Percentiles rank a stretch among this genome's conserved stretches.
Evolutionary conservation across 306 rosid genomes (phyloP).

Genomic region (Calophaca sinica): DNA sequence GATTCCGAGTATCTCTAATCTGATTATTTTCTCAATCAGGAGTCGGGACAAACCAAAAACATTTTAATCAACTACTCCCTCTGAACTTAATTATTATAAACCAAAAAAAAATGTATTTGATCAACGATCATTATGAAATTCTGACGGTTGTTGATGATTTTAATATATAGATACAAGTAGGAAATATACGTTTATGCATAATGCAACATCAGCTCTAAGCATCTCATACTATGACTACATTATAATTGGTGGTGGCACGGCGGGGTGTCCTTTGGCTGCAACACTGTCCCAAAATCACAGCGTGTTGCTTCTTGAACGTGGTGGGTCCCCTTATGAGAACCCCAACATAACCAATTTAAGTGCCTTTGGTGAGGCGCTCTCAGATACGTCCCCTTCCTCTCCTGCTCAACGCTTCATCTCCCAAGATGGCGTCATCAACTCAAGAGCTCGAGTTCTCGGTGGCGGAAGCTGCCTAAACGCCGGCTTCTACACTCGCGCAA

Average conservation of each 20-base stretch:
- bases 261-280: slow-evolving; percentile 86
- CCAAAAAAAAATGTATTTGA: too few relatives aligned
- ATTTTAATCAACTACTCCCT: too few relatives aligned
- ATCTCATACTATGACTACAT: slow-evolving; percentile 76
- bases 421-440: slow-evolving; percentile 77
- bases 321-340: slow-evolving; percentile 80
- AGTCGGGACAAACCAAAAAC: too few relatives aligned
- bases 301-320: slow-evolving; percentile 75
- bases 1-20: too few relatives aligned
- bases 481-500: slow-evolving; percentile 78
- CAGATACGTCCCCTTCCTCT: slow-evolving; percentile 70
- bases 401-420: slow-evolving; percentile 84
- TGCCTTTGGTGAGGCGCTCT: slow-evolving; percentile 67
- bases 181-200: slow-evolving; percentile 61
- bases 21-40: too few relatives aligned
- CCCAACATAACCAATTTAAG: slow-evolving; percentile 67
- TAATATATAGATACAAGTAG: slow-evolving; percentile 33
- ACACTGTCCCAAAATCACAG: slow-evolving; percentile 68
- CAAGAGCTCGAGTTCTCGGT: slow-evolving; percentile 77
- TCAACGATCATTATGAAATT: not conserved
- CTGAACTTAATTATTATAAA: too few relatives aligned
- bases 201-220: slow-evolving; percentile 59
- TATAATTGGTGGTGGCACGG: slow-evolving; percentile 78
- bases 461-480: slow-evolving; percentile 79
- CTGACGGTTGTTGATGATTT: not conserved